phyloP scores from a whole-genome alignment of 2,329 filamentous ascomycete species.

The Lizonia empirigonia region DNA sequence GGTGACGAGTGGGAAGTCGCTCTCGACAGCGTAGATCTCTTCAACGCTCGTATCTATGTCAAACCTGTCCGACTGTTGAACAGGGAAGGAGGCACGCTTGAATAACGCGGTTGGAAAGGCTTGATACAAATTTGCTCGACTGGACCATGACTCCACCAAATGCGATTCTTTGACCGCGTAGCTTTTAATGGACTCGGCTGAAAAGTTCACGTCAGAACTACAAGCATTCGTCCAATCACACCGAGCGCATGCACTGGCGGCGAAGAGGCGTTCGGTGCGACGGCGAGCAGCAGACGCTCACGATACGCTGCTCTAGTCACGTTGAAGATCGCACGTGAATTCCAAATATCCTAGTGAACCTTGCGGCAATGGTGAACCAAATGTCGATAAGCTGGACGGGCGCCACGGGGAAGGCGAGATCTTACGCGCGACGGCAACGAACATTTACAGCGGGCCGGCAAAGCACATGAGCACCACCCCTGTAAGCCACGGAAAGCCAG shows the following conservation, averaged over 20 bases:
- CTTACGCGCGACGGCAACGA: conserved; percentile 14
- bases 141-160: background rate
- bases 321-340: conserved; percentile 1
- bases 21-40: conserved; percentile 47
- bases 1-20: conserved; percentile 57
- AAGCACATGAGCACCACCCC: conserved; percentile 21
- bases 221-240: background rate
- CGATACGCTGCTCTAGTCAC: background rate
- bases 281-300: conserved; percentile 10
- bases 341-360: conserved; percentile 18
- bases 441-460: conserved; percentile 23
- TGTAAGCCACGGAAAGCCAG: conserved; percentile 36
- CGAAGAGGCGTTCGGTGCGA: conserved; percentile 30
- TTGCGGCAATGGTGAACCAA: conserved; percentile 1
- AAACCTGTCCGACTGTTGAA: conserved; percentile 48
- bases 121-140: background rate
- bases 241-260: background rate
- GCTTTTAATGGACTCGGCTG: background rate
- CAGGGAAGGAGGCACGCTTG: conserved; percentile 21
- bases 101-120: background rate
- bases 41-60: conserved; percentile 35
- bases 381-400: conserved; percentile 5
- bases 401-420: conserved; percentile 14
- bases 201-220: background rate
- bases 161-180: background rate